phyloP scores from a whole-genome alignment of 805 yeast species.

The Hanseniaspora taiwanica region DNA sequence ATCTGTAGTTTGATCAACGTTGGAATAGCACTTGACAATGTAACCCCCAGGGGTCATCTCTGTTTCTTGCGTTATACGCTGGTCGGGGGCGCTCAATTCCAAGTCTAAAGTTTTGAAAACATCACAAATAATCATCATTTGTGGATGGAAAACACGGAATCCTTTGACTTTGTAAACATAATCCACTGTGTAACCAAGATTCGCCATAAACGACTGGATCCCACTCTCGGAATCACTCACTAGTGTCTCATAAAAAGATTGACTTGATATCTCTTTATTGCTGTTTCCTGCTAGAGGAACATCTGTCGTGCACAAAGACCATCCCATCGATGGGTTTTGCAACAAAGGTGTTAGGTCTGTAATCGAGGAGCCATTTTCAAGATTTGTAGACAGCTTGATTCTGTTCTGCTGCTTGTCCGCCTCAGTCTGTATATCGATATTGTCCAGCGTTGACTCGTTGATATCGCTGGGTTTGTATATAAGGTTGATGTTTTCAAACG shows the following conservation, averaged over 20 bases:
- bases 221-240: not conserved
- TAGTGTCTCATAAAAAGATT: conserved; percentile 36
- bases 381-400: conserved; percentile 13
- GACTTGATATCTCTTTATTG: conserved; percentile 42
- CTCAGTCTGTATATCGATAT: conserved; percentile 2
- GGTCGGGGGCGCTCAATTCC: conserved; percentile 22
- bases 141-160: conserved; percentile 42
- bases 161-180: conserved; percentile 53
- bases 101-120: conserved; percentile 47
- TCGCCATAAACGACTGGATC: conserved; percentile 32
- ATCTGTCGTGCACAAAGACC: conserved; percentile 58
- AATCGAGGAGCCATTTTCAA: not conserved
- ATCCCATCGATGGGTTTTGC: conserved; percentile 12
- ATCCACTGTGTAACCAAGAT: conserved; percentile 58
- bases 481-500: conserved; percentile 16
- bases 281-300: conserved; percentile 61
- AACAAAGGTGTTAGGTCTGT: not conserved
- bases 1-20: conserved; percentile 61
- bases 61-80: conserved; percentile 14
- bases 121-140: conserved; percentile 11
- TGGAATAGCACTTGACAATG: conserved; percentile 53
- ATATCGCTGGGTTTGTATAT: conserved; percentile 19
- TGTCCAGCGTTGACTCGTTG: conserved; percentile 14
- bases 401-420: conserved; percentile 15
- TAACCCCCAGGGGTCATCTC: conserved; percentile 43